Conservation (phyloP, 257 asterid species). For the Petunia secreta region DNA sequence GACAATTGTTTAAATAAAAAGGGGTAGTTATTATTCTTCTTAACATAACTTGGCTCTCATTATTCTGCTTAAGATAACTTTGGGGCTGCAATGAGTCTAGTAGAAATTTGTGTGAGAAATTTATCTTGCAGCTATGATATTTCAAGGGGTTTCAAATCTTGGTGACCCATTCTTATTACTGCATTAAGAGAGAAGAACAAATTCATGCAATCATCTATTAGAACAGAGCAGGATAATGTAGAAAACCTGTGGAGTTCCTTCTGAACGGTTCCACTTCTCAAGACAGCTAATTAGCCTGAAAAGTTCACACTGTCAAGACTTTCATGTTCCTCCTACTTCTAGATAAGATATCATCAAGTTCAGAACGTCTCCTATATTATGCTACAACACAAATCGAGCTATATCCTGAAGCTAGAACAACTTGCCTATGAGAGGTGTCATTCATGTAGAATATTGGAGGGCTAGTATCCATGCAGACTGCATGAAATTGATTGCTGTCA, state of each 20-base stretch:
- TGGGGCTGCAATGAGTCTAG: neutral
- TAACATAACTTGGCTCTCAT: neutral
- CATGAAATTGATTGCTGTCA: slow-evolving; percentile 98
- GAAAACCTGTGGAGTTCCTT: slow-evolving; percentile 88
- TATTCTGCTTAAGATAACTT: neutral
- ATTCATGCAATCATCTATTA: neutral
- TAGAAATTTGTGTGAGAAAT: neutral
- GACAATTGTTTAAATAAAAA: neutral
- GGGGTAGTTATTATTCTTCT: no score
- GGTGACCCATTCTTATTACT: neutral
- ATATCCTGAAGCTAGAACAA: neutral
- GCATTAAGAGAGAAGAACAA: neutral
- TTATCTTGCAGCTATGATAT: slow-evolving; percentile 5
- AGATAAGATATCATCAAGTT: slow-evolving; percentile 3
- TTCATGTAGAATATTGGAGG: slow-evolving; percentile 99
- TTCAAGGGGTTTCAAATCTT: neutral
- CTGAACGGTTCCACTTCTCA: slow-evolving; percentile 76
- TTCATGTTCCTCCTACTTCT: neutral
- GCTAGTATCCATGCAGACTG: slow-evolving; percentile 88
- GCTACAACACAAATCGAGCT: neutral
- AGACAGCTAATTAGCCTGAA: slow-evolving; percentile 72
- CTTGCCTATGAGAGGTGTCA: slow-evolving; percentile 93
- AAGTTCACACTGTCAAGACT: slow-evolving; percentile 27
- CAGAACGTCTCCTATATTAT: neutral
- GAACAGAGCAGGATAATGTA: neutral